phyloP scores from a whole-genome alignment of 106 monocot species.

The Agapanthus africanus region DNA sequence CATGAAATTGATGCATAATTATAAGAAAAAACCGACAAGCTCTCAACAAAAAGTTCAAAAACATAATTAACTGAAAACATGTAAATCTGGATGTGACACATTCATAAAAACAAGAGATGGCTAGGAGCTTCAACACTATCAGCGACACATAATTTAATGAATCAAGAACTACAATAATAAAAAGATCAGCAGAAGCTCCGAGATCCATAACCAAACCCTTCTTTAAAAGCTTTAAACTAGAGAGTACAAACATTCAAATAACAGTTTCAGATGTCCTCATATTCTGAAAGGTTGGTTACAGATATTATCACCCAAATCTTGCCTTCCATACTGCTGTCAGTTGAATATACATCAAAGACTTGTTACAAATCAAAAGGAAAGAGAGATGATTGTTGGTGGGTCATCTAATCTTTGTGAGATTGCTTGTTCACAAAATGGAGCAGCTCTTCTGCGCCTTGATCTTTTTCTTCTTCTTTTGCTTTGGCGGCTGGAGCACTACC shows the following conservation, averaged over 20 bases:
- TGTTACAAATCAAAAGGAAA: not conserved
- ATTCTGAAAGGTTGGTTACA: constrained; percentile 8
- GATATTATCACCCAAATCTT: not conserved
- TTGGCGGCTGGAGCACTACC: constrained; percentile 65
- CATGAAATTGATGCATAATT: too few relatives aligned
- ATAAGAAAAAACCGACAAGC: too few relatives aligned
- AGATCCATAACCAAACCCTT: too few relatives aligned
- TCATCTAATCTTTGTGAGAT: constrained; percentile 26
- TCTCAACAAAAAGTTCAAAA: too few relatives aligned
- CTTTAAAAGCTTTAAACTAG: too few relatives aligned
- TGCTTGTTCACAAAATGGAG: constrained; percentile 45
- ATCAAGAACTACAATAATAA: too few relatives aligned
- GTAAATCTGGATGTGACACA: too few relatives aligned
- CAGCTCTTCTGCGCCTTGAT: constrained; percentile 49
- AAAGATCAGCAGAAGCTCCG: too few relatives aligned
- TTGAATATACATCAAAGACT: constrained; percentile 8
- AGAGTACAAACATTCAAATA: not conserved
- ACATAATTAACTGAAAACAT: too few relatives aligned
- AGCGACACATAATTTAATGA: too few relatives aligned
- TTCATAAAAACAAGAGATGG: too few relatives aligned
- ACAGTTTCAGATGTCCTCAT: constrained; percentile 9
- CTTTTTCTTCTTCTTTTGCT: constrained; percentile 54
- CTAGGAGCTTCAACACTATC: too few relatives aligned
- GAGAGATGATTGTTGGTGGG: not conserved
- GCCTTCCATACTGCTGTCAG: constrained; percentile 2